Evolutionary conservation across 192 early-diverging fungal genomes (phyloP).

Genomic region (Diversispora eburnea): DNA sequence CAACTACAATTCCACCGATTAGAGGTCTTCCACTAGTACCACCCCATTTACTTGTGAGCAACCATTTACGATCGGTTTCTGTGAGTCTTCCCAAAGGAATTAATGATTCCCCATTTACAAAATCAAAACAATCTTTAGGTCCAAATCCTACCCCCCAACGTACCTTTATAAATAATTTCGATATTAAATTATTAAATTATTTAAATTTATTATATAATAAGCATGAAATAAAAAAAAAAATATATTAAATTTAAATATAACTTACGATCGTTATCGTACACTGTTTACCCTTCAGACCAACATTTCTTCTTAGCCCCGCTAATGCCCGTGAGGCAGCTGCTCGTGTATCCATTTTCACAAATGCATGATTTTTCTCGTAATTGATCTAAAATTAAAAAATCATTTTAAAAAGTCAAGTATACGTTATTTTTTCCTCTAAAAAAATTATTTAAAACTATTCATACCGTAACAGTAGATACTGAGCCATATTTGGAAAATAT

Average conservation of each 20-base stretch:
- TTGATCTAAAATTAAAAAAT: conserved; percentile 28
- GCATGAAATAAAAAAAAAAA: background rate
- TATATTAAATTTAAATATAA: background rate
- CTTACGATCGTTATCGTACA: conserved; percentile 34
- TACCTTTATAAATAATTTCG: conserved; percentile 32
- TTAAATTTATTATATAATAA: background rate
- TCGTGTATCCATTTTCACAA: conserved; percentile 45
- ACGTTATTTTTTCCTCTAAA: background rate
- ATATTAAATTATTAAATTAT: background rate
- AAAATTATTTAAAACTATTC: background rate
- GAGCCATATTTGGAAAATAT: conserved; percentile 37
- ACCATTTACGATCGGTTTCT: conserved; percentile 41
- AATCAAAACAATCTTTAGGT: conserved; percentile 45
- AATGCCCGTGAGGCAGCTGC: conserved; percentile 29
- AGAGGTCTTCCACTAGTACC: conserved; percentile 36
- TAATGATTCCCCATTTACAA: conserved; percentile 33
- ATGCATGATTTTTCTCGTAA: conserved; percentile 43
- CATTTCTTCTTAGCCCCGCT: background rate
- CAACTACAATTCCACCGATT: conserved; percentile 38
- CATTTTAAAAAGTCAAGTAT: background rate
- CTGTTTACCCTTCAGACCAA: conserved; percentile 15
- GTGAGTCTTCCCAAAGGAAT: conserved; percentile 42
- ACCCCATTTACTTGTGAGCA: conserved; percentile 35
- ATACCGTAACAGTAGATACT: conserved; percentile 38
- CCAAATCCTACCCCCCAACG: conserved; percentile 47